phyloP scores from a whole-genome alignment of 352 stramenopile species.

The Globisporangium echinulatum region DNA sequence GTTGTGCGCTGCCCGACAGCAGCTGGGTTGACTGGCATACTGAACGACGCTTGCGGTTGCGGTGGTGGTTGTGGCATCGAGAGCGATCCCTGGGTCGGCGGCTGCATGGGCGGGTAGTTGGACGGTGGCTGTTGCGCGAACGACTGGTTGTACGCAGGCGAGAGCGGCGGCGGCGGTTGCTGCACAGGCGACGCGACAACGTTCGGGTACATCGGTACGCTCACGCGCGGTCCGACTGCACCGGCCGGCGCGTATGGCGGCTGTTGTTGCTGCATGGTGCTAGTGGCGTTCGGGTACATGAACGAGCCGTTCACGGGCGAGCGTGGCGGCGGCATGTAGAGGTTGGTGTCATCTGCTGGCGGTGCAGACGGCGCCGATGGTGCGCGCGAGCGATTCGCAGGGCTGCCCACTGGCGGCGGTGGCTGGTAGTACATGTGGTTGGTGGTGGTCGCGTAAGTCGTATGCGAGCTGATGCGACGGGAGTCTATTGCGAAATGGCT shows the following conservation, averaged over 20 bases:
- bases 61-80: constrained; percentile 6
- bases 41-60: constrained; percentile 2
- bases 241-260: constrained; percentile 1
- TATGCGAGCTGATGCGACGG: not conserved
- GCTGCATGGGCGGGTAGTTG: constrained; percentile 4
- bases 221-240: constrained; percentile 4
- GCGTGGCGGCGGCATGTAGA: constrained; percentile 15
- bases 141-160: constrained; percentile 5
- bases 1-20: not conserved
- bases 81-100: constrained; percentile 12
- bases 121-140: constrained; percentile 2
- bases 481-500: not conserved
- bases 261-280: not conserved
- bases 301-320: constrained; percentile 20
- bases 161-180: not conserved
- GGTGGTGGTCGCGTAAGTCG: too few species aligned
- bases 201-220: constrained; percentile 5
- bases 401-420: constrained; percentile 8
- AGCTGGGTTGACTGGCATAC: too few species aligned
- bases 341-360: constrained; percentile 20
- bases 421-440: constrained; percentile 7
- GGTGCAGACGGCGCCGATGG: constrained; percentile 35
- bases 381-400: constrained; percentile 7
- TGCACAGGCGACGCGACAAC: not conserved
- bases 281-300: constrained; percentile 6